Percentiles rank a stretch among this genome's conserved stretches.
Evolutionary conservation across 768 basidiomycete species (phyloP).

Genomic region (Russula vinacea): DNA sequence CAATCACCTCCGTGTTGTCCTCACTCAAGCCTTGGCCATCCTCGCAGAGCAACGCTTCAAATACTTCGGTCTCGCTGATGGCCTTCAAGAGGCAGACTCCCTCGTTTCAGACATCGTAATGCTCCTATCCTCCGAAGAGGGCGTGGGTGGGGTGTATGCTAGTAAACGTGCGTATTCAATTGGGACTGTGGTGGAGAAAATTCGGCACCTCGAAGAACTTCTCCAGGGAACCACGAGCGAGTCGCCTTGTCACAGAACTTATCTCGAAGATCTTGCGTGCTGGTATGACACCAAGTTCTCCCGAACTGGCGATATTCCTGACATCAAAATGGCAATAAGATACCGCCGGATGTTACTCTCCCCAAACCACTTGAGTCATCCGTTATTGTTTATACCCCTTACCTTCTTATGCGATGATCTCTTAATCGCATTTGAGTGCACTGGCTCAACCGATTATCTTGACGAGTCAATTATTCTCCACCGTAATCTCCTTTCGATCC

Average conservation of each 20-base stretch:
- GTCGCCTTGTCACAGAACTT: neutral
- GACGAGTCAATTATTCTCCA: conserved; percentile 2
- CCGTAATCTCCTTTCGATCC: neutral
- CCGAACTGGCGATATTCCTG: neutral
- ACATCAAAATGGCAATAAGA: conserved; percentile 1
- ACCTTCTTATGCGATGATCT: conserved; percentile 4
- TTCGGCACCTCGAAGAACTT: conserved; percentile 2
- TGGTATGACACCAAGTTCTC: conserved; percentile 9
- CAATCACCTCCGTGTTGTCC: neutral
- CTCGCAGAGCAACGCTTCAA: conserved; percentile 2
- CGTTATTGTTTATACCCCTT: neutral
- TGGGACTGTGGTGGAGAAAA: neutral
- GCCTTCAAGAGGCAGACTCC: neutral
- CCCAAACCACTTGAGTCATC: neutral
- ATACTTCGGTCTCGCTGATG: neutral
- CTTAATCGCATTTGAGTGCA: conserved; percentile 7
- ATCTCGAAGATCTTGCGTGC: neutral
- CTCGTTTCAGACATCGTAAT: neutral
- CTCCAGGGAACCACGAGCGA: neutral
- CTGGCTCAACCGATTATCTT: conserved; percentile 1
- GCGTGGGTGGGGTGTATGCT: neutral
- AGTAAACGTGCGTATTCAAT: neutral
- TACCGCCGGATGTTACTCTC: neutral
- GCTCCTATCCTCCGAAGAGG: neutral
- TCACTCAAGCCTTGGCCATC: neutral